Base-by-base conservation (phyloP, 2,329 filamentous ascomycete species). In the Aspergillus sojae region DNA sequence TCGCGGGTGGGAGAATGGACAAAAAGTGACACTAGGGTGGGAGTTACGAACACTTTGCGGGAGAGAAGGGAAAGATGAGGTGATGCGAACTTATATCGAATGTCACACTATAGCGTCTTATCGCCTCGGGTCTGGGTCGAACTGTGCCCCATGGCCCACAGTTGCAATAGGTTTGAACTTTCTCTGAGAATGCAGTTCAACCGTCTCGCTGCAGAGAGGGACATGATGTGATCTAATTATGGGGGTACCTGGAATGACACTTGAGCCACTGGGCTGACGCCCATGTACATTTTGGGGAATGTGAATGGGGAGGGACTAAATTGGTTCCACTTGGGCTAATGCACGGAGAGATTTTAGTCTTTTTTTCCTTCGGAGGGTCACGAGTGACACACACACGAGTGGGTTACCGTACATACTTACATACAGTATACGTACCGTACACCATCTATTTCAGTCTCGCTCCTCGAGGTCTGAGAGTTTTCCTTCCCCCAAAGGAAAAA, bases 101-200 rank as follows among this genome's bases (percentile, higher is more conserved):
- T 12, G n/a, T 11, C 14, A 26, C 32, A 12, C 30, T 36, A 19
- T 6, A 21, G 21, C 45, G 23, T 54, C 28, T 54, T 36, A 36
- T 39, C 34, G 11, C 19, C n/a, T 34, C 36, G 52, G 26, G 32
- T 55, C 32, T 39, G 30, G 32, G 32, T 55, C 12, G 23, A 55
- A 12, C 32, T 39, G 36, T 55, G 32, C n/a, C 52, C 52, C 32
- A 34, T 55, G 52, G 52, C n/a, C 52, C 52, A 39, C 52, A 55
- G 14, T 52, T 32, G 28, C 12, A 23, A 39, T 26, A 39, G 32
- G n/a, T 21, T 6, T 34, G 26, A 26, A 39, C 34, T 39, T 19
- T 23, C 28, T 12, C 6, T 21, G n/a, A n/a, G 52, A 55, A 54
- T 54, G 52, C 4, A 36, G 10, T 32, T 54, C 32, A 36, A 23